A percentile compares a stretch with the other conserved stretches of the same genome.
These are phyloP conservation scores for Colletotrichum noveboracense DNA, from an alignment of 2,329 filamentous ascomycete genomes.

Conservation along the genomic window DNA sequence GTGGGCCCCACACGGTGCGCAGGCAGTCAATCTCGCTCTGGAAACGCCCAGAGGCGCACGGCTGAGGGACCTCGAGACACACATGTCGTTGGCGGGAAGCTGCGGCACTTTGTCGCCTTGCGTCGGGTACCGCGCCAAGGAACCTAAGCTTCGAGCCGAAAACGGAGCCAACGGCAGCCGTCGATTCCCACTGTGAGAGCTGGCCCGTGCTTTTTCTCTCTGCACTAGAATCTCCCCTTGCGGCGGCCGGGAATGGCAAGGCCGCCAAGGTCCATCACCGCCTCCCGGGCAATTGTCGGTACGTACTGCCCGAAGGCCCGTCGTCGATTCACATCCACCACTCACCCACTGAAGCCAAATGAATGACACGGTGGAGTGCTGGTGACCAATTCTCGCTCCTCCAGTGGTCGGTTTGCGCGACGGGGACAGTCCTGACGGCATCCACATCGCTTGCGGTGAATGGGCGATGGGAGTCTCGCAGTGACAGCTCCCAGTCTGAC, in stretches of 20 bases:
- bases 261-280: conserved; percentile 2
- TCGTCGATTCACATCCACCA: background rate
- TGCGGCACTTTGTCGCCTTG: conserved; percentile 5
- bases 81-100: background rate
- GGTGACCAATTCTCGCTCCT: conserved; percentile 2
- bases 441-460: conserved; percentile 8
- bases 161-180: conserved; percentile 8
- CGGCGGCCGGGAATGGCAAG: background rate
- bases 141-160: conserved; percentile 18
- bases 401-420: background rate
- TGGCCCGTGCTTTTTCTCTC: background rate
- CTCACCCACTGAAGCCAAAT: background rate
- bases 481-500: background rate
- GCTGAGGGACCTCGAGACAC: background rate
- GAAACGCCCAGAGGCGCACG: conserved; percentile 1
- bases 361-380: background rate
- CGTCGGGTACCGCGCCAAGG: conserved; percentile 16
- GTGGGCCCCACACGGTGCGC: background rate
- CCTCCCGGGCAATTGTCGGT: background rate
- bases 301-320: background rate
- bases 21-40: background rate
- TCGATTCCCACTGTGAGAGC: background rate
- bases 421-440: background rate
- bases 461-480: background rate
- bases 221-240: background rate